Evolutionary conservation across 208 protist genomes (phyloP).

Genomic region (Crithidia expoeki): DNA sequence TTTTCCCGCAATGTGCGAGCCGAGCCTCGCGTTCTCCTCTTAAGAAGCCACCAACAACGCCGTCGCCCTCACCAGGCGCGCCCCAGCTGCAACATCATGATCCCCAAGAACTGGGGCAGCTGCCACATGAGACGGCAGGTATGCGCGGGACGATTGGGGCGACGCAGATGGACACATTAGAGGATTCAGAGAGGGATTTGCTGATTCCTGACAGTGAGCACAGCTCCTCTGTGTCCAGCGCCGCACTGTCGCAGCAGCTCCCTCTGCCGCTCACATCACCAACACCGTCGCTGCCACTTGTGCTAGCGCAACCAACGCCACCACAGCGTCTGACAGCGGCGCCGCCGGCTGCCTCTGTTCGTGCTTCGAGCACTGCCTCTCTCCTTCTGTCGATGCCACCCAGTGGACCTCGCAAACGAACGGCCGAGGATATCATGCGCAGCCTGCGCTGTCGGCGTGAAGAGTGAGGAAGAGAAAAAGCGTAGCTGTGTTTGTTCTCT

Average conservation of each 20-base stretch:
- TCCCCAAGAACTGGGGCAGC: neutral
- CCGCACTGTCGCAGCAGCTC: conserved; percentile 6
- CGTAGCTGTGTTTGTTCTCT: neutral
- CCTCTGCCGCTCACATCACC: neutral
- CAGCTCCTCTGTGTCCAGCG: conserved; percentile 6
- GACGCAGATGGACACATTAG: too few species aligned
- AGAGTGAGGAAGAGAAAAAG: neutral
- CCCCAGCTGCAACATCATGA: too few species aligned
- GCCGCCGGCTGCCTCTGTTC: neutral
- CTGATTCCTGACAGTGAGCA: conserved; percentile 26
- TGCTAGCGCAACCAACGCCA: too few species aligned
- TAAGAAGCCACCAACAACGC: neutral
- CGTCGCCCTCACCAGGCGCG: neutral
- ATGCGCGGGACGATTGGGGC: too few species aligned
- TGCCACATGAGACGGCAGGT: too few species aligned
- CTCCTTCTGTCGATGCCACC: neutral
- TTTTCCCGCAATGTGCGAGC: conserved; percentile 16
- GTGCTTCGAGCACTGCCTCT: neutral
- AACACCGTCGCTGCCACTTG: too few species aligned
- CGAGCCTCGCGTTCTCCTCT: neutral
- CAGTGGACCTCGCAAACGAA: conserved; percentile 40
- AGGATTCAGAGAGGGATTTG: conserved; percentile 22
- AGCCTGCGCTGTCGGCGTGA: conserved; percentile 47
- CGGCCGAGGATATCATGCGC: conserved; percentile 60
- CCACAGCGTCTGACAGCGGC: too few species aligned